Conservation (phyloP, 2,329 filamentous ascomycete species). For the Botrytis tulipae region DNA sequence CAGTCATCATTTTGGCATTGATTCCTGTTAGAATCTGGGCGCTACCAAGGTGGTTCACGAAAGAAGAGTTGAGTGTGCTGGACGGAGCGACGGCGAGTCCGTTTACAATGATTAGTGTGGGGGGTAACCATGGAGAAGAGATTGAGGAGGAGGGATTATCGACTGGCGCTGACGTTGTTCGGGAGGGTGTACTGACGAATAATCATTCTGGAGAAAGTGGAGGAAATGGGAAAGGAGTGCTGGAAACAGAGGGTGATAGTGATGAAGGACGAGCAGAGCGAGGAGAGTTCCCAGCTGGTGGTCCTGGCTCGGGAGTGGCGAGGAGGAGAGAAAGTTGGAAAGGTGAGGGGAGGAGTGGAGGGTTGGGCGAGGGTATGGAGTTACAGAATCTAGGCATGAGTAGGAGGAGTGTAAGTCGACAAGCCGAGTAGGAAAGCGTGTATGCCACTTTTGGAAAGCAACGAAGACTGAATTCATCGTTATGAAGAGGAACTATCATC, state of each 20-base stretch:
- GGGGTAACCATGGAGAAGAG: conserved; percentile 41
- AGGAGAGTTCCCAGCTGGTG: conserved; percentile 26
- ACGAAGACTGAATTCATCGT: background rate
- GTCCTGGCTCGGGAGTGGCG: background rate
- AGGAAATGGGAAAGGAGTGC: conserved; percentile 22
- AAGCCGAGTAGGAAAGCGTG: conserved; percentile 20
- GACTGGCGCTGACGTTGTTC: conserved; percentile 19
- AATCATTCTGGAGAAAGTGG: conserved; percentile 30
- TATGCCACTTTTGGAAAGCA: background rate
- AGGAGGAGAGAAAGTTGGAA: conserved; percentile 18
- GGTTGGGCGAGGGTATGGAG: conserved; percentile 22
- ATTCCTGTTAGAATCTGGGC: conserved; percentile 42
- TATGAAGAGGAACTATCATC: background rate
- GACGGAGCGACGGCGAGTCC: conserved; percentile 69
- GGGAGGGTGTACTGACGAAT: conserved; percentile 24
- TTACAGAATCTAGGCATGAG: conserved; percentile 27
- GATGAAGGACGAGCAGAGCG: conserved; percentile 30
- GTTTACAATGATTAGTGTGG: conserved; percentile 38
- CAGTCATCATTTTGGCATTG: conserved; percentile 41
- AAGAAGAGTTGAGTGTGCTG: conserved; percentile 32
- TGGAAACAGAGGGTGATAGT: conserved; percentile 23
- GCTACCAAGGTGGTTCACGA: conserved; percentile 34
- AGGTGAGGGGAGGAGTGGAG: conserved; percentile 28
- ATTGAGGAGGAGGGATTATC: conserved; percentile 21
- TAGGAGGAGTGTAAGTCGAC: conserved; percentile 34